phyloP scores from a whole-genome alignment of 495 filamentous ascomycete species.

The Glarea lozoyensis region DNA sequence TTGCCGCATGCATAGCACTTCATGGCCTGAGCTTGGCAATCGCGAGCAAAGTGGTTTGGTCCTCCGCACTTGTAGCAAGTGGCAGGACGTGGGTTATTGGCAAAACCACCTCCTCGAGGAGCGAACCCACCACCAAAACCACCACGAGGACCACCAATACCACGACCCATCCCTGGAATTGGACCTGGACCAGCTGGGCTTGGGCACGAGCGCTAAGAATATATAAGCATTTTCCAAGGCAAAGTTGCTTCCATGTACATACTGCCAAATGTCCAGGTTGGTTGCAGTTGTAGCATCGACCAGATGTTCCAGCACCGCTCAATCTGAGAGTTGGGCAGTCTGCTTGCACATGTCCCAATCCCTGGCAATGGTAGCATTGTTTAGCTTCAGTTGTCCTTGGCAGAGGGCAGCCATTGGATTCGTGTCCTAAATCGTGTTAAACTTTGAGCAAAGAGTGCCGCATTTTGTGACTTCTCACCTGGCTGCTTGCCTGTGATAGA shows the following conservation, averaged over 20 bases:
- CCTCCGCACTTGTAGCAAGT: slow-evolving; percentile 99
- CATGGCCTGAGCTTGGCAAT: slow-evolving; percentile 99
- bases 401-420: slow-evolving; percentile 93
- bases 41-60: slow-evolving; percentile 96
- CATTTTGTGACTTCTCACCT: slow-evolving; percentile 40
- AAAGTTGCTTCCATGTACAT: slow-evolving; percentile 10
- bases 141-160: slow-evolving; percentile 54
- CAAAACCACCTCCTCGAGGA: slow-evolving; percentile 65
- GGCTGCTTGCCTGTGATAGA: slow-evolving; percentile 57
- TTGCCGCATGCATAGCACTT: slow-evolving; percentile 99
- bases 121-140: slow-evolving; percentile 54
- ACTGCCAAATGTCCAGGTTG: slow-evolving; percentile 80
- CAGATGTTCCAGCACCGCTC: slow-evolving; percentile 64
- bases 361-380: slow-evolving; percentile 99
- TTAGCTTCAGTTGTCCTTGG: slow-evolving; percentile 96
- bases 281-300: slow-evolving; percentile 93
- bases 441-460: slow-evolving; percentile 2
- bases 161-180: slow-evolving; percentile 50
- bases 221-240: slow-evolving; percentile 4
- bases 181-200: slow-evolving; percentile 48
- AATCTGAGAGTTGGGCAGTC: slow-evolving; percentile 96
- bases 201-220: slow-evolving; percentile 69
- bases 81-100: slow-evolving; percentile 62
- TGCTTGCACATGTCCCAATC: slow-evolving; percentile 95
- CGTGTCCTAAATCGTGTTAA: slow-evolving; percentile 62